phyloP scores from a whole-genome alignment of 306 rosid species.

The Cucurbita moschata region DNA sequence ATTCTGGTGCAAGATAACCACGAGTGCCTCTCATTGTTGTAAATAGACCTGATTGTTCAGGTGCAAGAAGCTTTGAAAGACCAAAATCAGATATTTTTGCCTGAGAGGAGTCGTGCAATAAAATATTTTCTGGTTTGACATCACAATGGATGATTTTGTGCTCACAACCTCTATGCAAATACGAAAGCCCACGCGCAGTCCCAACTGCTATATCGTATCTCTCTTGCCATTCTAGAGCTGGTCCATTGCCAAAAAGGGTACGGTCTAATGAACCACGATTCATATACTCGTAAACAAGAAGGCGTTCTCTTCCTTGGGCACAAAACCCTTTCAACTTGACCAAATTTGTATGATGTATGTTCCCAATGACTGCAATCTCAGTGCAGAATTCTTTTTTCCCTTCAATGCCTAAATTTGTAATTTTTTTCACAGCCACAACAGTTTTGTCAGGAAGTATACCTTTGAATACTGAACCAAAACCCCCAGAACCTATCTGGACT shows the following conservation, averaged over 20 bases:
- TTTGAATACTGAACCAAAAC: constrained; percentile 72
- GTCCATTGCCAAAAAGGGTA: constrained; percentile 59
- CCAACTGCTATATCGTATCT: constrained; percentile 65
- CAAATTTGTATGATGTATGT: constrained; percentile 67
- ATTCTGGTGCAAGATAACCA: constrained; percentile 89
- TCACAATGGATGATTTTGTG: constrained; percentile 82
- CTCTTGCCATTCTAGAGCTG: constrained; percentile 84
- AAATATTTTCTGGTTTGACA: constrained; percentile 86
- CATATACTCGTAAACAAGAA: constrained; percentile 82
- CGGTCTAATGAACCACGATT: constrained; percentile 76
- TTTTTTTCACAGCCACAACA: constrained; percentile 79
- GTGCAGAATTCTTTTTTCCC: constrained; percentile 85
- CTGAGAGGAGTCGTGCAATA: constrained; percentile 56
- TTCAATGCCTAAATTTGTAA: constrained; percentile 53
- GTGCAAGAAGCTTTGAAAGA: constrained; percentile 65
- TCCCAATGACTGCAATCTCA: constrained; percentile 84
- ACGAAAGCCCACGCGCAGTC: constrained; percentile 86
- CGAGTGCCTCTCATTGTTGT: constrained; percentile 96
- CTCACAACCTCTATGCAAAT: constrained; percentile 71
- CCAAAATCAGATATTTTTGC: constrained; percentile 90
- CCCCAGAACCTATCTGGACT: constrained; percentile 74
- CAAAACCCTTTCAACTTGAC: constrained; percentile 77
- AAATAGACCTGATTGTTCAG: constrained; percentile 72
- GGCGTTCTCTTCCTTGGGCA: constrained; percentile 57
- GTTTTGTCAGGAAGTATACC: constrained; percentile 57